These are phyloP conservation scores for Plantago elongata DNA, from an alignment of 257 asterid species.

Conservation along the genomic window DNA sequence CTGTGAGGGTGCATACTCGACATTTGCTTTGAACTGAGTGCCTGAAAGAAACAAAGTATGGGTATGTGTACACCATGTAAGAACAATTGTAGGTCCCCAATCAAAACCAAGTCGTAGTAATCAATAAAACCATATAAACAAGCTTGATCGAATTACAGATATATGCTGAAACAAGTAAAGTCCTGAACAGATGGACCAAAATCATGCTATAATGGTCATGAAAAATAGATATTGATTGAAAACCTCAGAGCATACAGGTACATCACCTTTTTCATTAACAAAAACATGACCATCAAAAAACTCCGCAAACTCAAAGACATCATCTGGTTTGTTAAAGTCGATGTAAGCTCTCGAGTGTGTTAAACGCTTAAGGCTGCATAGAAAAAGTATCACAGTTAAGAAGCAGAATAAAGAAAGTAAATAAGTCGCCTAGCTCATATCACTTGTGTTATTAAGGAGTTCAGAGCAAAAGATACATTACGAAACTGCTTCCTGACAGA, in stretches of 20 bases:
- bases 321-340: slow-evolving; percentile 70
- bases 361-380: slow-evolving; percentile 76
- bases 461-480: neutral
- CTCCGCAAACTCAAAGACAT: slow-evolving; percentile 90
- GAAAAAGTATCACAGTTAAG: slow-evolving; percentile 23
- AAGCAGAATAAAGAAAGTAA: slow-evolving; percentile 2
- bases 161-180: slow-evolving; percentile 14
- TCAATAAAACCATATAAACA: slow-evolving; percentile 1
- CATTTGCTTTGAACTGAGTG: slow-evolving; percentile 76
- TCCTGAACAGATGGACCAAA: neutral
- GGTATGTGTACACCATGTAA: too few species aligned
- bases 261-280: slow-evolving; percentile 90
- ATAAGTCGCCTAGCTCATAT: slow-evolving; percentile 3
- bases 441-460: slow-evolving; percentile 2
- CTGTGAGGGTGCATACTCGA: slow-evolving; percentile 98
- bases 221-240: neutral
- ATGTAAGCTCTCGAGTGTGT: slow-evolving; percentile 71
- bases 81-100: too few species aligned
- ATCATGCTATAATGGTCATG: neutral
- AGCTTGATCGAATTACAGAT: slow-evolving; percentile 1
- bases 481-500: neutral
- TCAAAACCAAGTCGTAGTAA: too few species aligned
- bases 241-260: slow-evolving; percentile 14
- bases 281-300: slow-evolving; percentile 86
- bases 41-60: slow-evolving; percentile 41